These are phyloP conservation scores for Hsuehochloa calcarea DNA, from an alignment of 176 grass and related monocot genomes.

Conservation along the genomic window DNA sequence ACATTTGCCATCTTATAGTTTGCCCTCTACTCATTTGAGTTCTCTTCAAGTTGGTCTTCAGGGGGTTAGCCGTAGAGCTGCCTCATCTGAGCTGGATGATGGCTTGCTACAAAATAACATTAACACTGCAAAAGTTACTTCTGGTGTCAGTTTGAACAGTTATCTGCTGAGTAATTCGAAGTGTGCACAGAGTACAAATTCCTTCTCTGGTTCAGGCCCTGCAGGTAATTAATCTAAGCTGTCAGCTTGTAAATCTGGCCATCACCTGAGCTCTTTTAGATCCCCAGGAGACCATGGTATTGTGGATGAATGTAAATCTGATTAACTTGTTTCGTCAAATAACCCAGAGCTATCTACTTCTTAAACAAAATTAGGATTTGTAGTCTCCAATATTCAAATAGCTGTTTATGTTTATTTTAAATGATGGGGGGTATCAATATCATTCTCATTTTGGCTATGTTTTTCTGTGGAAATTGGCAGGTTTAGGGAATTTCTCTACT, in stretches of 20 bases:
- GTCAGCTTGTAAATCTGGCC: conserved; percentile 36
- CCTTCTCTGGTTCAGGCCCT: conserved; percentile 40
- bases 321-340: conserved; percentile 31
- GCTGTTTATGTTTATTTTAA: conserved; percentile 20
- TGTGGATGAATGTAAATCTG: conserved; percentile 26
- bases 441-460: background rate
- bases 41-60: conserved; percentile 38
- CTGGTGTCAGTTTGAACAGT: conserved; percentile 34
- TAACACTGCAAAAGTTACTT: conserved; percentile 15
- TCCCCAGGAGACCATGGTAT: conserved; percentile 33
- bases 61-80: conserved; percentile 23
- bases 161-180: conserved; percentile 35
- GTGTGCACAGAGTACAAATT: conserved; percentile 31
- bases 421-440: background rate
- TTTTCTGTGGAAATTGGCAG: conserved; percentile 41
- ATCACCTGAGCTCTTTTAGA: conserved; percentile 47
- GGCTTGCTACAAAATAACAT: conserved; percentile 37
- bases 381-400: conserved; percentile 30
- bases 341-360: background rate
- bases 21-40: conserved; percentile 34
- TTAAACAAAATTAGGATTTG: conserved; percentile 19
- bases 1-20: conserved; percentile 35
- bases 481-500: conserved; percentile 34
- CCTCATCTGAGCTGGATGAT: conserved; percentile 34
- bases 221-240: conserved; percentile 40